Base-by-base conservation (phyloP, 169 alveolate species). In the Perkinsus chesapeaki region DNA sequence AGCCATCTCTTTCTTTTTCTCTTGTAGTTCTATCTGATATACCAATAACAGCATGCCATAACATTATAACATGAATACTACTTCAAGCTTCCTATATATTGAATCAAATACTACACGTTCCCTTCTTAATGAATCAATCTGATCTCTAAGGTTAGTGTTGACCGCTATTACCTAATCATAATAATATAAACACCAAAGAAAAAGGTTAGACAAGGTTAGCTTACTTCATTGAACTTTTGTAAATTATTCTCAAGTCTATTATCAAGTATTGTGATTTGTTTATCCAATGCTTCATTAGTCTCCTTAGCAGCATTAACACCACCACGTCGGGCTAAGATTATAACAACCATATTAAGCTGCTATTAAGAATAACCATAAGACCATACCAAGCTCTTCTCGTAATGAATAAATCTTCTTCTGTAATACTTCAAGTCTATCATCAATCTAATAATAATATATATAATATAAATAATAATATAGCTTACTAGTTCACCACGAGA, bases 21-120 rank as follows among this genome's bases (percentile, higher is more conserved):
- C 95, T 91, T 96, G 97, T 27, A 97, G 95, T 93, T 97, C 99
- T 94, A 96, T 96, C 82, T 60, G 27, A 27, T 20, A 60, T 34
- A 60, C 12, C 82, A 16, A 5, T 43, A 43, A 43, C 60, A 43
- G 5, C 60, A 60, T 3, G 0, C 82, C 37, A 60, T 60, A 60
- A 16, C 82, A 60, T 16, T 60, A 34, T 12, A 60, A 60, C 82
- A 1, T 5, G 3, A 12, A 23, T 60, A 23, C 12, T 60, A 60
- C 82, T 94, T 97, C 98, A 38, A 97, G 95, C 93, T 96, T 97
- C 94, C 97, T 96, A 93, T 97, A 97, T 7, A 97, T 95, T 93
- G 96, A 96, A 93, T 97, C 98, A 94, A 97, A 98, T 39, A 97
- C 96, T 39, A 97, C 98, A 92, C 98, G 95, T 93, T 98, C 99